Conservation (phyloP, 495 filamentous ascomycete species). For the Immersiella caudata region DNA sequence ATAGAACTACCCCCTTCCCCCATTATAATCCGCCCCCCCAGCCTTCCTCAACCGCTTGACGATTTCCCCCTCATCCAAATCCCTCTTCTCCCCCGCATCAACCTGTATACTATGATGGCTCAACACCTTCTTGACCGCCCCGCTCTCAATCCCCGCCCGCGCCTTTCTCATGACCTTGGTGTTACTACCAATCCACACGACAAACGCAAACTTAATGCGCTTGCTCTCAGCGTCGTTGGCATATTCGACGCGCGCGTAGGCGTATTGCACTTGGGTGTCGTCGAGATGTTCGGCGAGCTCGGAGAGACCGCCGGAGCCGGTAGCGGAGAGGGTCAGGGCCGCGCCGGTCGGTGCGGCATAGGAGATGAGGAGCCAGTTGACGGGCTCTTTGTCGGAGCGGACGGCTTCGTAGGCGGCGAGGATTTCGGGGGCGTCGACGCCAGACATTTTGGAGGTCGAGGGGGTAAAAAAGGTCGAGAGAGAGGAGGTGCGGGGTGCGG, state of each 20-base stretch:
- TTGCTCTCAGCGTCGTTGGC: conserved; percentile 61
- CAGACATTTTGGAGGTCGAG: conserved; percentile 43
- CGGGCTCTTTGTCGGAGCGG: conserved; percentile 58
- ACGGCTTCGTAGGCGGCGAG: conserved; percentile 52
- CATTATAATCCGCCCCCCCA: conserved; percentile 63
- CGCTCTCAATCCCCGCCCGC: conserved; percentile 58
- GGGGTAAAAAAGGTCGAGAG: neutral
- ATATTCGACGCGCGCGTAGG: conserved; percentile 61
- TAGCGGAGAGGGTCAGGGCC: conserved; percentile 49
- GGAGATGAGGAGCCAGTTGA: conserved; percentile 61
- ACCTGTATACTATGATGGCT: conserved; percentile 57
- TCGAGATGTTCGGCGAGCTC: conserved; percentile 53
- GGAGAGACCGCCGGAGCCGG: conserved; percentile 53
- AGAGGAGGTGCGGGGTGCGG: neutral
- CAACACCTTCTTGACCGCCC: conserved; percentile 59
- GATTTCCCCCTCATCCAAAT: conserved; percentile 58
- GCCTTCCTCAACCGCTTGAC: conserved; percentile 55
- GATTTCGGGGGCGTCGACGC: conserved; percentile 50
- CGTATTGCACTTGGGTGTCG: conserved; percentile 56
- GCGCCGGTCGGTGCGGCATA: conserved; percentile 52
- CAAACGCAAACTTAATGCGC: conserved; percentile 60
- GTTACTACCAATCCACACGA: conserved; percentile 59
- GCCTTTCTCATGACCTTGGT: conserved; percentile 64
- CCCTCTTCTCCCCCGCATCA: conserved; percentile 52
- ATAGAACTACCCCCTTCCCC: conserved; percentile 50